Base-by-base conservation (phyloP, 331 rosid species). In the Malus hybrid region DNA sequence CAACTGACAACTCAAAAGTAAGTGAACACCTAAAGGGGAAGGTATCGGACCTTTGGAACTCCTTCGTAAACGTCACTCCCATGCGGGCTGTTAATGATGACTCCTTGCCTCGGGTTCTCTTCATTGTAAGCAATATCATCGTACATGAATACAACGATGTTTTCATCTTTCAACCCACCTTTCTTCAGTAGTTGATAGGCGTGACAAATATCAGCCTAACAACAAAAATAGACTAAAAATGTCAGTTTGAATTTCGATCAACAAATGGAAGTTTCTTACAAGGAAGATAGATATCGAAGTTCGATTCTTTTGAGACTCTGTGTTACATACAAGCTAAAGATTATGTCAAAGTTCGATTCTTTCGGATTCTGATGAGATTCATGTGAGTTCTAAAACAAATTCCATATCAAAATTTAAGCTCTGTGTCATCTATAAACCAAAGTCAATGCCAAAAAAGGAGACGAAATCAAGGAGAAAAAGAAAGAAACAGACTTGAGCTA, bases 141-240 rank as follows among this genome's bases (percentile, higher is more conserved):
- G 58, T 88, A 94, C 97, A 94, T 90, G 82, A 94, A 92, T 32
- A 94, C 99, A 19, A 94, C 36, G n/a, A 94, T 92, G 74, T 94
- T 94, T 73, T 94, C 99, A 46, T 94, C 99, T 79, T 88, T 92
- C 78, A 94, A 68, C 7, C 99, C 99, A 28, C 92, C 93, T 79
- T 79, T 85, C 80, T 72, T 90, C 88, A 94, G 68, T 63, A 88
- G 73, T 89, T 94, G 97, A 84, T 94, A 94, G 14, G 99, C 99
- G 77, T 94, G 99, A 32, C 95, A 94, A 68, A 94, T 77, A 83
- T 94, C 99, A 15, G 99, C 85, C 99, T 94, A 52, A 52, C 80
- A 33, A 66, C 68, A 42, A 53, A 57, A 22, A 16, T 2, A 32
- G 33, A 67, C 7, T 2, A 32, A 83, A 75, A 63, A 3, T 19